A percentile compares a stretch with the other conserved stretches of the same genome.
Conservation (phyloP, 2,329 filamentous ascomycete species). For the Blumeriella jaapii region DNA sequence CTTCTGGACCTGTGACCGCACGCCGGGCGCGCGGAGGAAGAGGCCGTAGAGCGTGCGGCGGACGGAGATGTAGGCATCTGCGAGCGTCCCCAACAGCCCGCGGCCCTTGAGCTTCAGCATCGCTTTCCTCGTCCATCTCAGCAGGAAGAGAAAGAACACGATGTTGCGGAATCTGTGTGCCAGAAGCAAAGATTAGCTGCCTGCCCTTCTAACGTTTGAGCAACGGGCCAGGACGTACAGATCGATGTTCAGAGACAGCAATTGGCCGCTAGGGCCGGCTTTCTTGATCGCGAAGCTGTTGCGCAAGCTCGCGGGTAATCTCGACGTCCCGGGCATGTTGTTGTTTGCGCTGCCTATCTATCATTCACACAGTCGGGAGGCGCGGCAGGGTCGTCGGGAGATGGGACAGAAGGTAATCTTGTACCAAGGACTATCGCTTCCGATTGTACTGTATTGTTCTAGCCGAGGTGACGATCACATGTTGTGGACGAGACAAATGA, state of each 20-base stretch:
- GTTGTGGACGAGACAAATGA: neutral
- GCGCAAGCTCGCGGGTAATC: slow-evolving; percentile 59
- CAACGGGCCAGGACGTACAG: no score
- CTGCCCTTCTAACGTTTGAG: no score
- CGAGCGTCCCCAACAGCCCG: slow-evolving; percentile 67
- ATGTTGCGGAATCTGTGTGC: slow-evolving; percentile 67
- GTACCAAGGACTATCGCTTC: no score
- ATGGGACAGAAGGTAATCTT: neutral
- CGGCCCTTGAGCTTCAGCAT: slow-evolving; percentile 83
- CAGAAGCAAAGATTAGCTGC: no score
- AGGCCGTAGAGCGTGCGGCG: slow-evolving; percentile 70
- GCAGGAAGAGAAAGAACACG: slow-evolving; percentile 77
- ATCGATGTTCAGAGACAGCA: slow-evolving; percentile 54
- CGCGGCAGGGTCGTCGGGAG: neutral
- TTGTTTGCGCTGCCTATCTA: no score
- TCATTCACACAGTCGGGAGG: no score
- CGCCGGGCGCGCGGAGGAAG: slow-evolving; percentile 77
- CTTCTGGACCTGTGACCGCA: slow-evolving; percentile 73
- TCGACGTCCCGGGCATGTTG: slow-evolving; percentile 54
- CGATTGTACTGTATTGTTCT: no score
- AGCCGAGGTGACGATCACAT: slow-evolving; percentile 10
- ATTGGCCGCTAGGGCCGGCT: slow-evolving; percentile 41
- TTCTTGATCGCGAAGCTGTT: slow-evolving; percentile 54
- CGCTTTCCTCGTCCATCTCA: slow-evolving; percentile 69
- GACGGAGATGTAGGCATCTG: slow-evolving; percentile 60